Evolutionary conservation across 805 yeast species (phyloP).

Genomic region (Kluyveromyces starmeri): DNA sequence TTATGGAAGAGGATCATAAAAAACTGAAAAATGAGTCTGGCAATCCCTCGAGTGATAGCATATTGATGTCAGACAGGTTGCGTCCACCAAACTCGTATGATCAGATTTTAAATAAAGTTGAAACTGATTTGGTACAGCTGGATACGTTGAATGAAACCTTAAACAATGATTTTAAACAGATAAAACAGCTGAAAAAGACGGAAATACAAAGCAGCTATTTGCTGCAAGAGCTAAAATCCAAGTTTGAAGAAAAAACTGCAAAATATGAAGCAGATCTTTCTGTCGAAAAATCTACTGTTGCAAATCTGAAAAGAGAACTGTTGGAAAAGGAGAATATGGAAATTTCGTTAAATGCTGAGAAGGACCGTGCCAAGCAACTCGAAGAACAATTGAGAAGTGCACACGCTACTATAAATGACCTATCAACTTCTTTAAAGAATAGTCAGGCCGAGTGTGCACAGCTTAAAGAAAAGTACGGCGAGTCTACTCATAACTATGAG

Average conservation of each 20-base stretch:
- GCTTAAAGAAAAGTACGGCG: neutral
- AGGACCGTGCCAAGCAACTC: neutral
- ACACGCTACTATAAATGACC: neutral
- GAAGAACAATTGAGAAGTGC: neutral
- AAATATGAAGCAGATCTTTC: neutral
- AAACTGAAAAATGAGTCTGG: neutral
- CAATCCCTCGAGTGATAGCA: too few relatives aligned
- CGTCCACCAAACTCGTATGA: too few relatives aligned
- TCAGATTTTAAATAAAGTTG: neutral
- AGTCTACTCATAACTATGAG: neutral
- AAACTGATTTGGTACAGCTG: neutral
- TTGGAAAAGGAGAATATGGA: neutral
- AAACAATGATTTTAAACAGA: neutral
- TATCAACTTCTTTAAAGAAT: neutral
- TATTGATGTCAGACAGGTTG: too few relatives aligned
- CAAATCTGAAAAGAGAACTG: constrained; percentile 2
- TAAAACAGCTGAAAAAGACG: neutral
- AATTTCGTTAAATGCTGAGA: neutral
- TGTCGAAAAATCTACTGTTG: neutral
- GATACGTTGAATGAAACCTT: constrained; percentile 1
- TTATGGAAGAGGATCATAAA: neutral
- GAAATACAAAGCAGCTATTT: neutral
- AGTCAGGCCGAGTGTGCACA: neutral
- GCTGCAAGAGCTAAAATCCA: neutral
- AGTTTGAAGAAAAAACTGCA: neutral